Conservation (phyloP, 1,284 basidiomycete species). For the Athelia psychrophila region DNA sequence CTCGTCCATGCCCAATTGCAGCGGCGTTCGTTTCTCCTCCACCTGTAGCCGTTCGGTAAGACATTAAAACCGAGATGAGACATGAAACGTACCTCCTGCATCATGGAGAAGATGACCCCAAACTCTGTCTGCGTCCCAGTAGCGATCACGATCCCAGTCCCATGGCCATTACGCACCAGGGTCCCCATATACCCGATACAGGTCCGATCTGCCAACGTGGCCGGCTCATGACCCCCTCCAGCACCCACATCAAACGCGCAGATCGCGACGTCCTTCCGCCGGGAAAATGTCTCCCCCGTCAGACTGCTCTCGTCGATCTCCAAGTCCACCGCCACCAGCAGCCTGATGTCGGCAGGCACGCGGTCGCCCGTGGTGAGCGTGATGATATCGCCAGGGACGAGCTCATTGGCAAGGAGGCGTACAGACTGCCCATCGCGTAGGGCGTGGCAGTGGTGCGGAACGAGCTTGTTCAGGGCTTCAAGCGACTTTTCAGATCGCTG, state of each 20-base stretch:
- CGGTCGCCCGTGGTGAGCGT: slow-evolving; percentile 90
- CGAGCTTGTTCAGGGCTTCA: slow-evolving; percentile 94
- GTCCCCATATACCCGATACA: slow-evolving; percentile 98
- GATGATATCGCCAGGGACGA: slow-evolving; percentile 93
- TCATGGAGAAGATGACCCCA: slow-evolving; percentile 96
- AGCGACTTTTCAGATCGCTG: slow-evolving; percentile 92
- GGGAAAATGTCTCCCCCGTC: slow-evolving; percentile 89
- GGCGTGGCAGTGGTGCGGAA: slow-evolving; percentile 94
- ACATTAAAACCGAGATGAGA: neutral
- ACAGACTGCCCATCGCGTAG: slow-evolving; percentile 74
- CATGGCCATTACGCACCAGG: slow-evolving; percentile 84
- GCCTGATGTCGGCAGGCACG: slow-evolving; percentile 89
- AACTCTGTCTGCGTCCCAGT: slow-evolving; percentile 92
- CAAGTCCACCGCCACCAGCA: slow-evolving; percentile 76
- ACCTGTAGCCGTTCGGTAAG: slow-evolving; percentile 45
- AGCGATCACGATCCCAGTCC: slow-evolving; percentile 86
- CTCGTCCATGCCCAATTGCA: slow-evolving; percentile 96
- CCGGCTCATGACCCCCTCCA: slow-evolving; percentile 39
- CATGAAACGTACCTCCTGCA: slow-evolving; percentile 78
- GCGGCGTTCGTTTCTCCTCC: slow-evolving; percentile 89
- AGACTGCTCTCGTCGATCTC: slow-evolving; percentile 96
- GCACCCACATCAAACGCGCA: slow-evolving; percentile 36
- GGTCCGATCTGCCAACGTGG: slow-evolving; percentile 81
- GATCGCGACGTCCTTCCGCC: slow-evolving; percentile 64
- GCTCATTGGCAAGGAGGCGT: slow-evolving; percentile 88